These are phyloP conservation scores for Sporisorium graminicola DNA, from an alignment of 1,284 basidiomycete genomes.

Conservation along the genomic window DNA sequence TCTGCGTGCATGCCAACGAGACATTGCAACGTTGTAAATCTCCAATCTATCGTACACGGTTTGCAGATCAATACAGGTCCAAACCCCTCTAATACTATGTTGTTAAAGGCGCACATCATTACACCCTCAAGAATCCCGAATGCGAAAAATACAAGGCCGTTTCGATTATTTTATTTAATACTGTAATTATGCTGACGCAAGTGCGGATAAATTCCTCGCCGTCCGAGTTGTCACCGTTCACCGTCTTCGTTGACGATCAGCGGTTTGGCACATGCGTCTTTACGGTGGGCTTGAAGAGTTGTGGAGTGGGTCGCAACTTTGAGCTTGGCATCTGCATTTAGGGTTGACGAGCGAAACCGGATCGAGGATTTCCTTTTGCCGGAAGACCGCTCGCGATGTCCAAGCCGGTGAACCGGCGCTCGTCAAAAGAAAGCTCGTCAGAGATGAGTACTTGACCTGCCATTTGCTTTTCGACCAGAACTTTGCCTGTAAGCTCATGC, in stretches of 20 bases:
- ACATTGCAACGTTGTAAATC: no score
- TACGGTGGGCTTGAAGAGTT: no score
- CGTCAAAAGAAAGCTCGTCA: background rate
- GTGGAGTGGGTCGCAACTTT: no score
- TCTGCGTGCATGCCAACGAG: background rate
- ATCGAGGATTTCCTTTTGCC: background rate
- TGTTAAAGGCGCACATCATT: no score
- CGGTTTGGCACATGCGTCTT: background rate
- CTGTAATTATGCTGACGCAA: no score
- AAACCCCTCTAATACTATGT: no score
- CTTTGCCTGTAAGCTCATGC: background rate
- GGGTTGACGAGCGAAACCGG: background rate
- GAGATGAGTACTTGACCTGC: background rate
- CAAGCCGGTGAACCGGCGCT: no score
- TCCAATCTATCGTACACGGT: no score
- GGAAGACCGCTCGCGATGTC: no score
- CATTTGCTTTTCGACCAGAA: background rate
- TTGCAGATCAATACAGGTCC: no score
- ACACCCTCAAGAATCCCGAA: no score
- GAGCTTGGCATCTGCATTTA: no score
- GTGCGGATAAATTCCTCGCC: background rate
- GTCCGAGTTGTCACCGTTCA: background rate
- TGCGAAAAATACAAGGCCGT: background rate
- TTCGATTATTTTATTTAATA: background rate
- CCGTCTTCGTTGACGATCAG: constrained; percentile 1